A percentile compares a stretch with the other conserved stretches of the same genome.
Evolutionary conservation across 306 rosid genomes (phyloP).

Genomic region (Cicer pinnatifidum): DNA sequence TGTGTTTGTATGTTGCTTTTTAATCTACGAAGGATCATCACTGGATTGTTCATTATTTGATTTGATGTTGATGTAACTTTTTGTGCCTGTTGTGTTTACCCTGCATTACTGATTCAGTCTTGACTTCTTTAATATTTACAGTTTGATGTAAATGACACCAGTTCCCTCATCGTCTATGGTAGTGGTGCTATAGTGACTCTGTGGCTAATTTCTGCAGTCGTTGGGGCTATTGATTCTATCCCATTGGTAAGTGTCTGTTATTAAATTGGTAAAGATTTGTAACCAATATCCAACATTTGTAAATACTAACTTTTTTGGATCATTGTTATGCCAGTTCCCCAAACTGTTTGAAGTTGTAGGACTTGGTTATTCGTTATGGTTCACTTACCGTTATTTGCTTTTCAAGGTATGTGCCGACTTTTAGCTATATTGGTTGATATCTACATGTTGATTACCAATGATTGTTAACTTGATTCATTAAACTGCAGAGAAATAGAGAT

Average conservation of each 20-base stretch:
- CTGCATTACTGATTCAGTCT: not conserved
- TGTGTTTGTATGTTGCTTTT: no score
- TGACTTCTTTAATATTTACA: constrained; percentile 32
- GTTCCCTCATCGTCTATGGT: constrained; percentile 55
- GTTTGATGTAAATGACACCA: constrained; percentile 61
- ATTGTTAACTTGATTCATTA: constrained; percentile 12
- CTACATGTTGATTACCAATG: not conserved
- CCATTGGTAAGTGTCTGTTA: constrained; percentile 66
- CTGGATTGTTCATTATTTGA: not conserved
- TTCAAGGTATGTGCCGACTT: constrained; percentile 68
- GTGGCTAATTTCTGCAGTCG: constrained; percentile 75
- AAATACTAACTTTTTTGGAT: constrained; percentile 7
- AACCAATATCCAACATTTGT: not conserved
- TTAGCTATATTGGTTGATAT: not conserved
- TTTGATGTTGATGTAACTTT: not conserved
- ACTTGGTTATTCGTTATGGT: constrained; percentile 82
- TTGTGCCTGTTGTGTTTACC: not conserved
- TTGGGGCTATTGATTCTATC: constrained; percentile 82
- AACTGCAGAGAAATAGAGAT: constrained; percentile 76
- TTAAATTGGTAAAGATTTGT: not conserved
- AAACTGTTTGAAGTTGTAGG: constrained; percentile 89
- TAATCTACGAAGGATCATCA: no score
- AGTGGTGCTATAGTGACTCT: constrained; percentile 54
- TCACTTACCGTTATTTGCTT: constrained; percentile 74
- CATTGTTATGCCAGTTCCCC: constrained; percentile 61